Conservation (phyloP, 768 basidiomycete species). For the Lentinus tigrinus region DNA sequence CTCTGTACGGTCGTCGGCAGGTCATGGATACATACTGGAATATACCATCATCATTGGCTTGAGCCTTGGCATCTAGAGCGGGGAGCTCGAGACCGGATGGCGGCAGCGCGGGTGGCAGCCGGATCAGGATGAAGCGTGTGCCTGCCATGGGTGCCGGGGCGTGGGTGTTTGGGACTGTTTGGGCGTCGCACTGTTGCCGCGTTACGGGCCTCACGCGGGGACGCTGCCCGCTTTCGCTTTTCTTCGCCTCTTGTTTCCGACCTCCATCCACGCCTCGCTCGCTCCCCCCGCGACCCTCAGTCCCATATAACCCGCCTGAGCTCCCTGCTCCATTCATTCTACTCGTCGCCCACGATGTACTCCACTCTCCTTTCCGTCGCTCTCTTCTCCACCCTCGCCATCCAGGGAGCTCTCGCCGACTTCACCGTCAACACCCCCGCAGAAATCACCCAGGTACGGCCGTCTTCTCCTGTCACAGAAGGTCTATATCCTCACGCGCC, state of each 20-base stretch:
- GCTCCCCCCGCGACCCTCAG: slow-evolving; percentile 23
- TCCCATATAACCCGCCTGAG: slow-evolving; percentile 23
- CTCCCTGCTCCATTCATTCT: slow-evolving; percentile 30
- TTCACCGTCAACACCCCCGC: slow-evolving; percentile 53
- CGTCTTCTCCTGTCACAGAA: background rate
- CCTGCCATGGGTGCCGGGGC: background rate
- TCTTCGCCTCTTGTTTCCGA: slow-evolving; percentile 23
- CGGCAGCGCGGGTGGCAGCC: background rate
- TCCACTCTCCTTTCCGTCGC: slow-evolving; percentile 74
- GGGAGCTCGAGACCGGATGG: background rate
- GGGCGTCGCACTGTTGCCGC: slow-evolving; percentile 8
- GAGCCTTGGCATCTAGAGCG: slow-evolving; percentile 6
- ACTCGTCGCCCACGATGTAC: slow-evolving; percentile 55
- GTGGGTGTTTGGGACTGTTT: slow-evolving; percentile 18
- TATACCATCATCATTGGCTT: background rate
- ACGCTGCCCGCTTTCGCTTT: slow-evolving; percentile 12
- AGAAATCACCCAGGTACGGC: slow-evolving; percentile 48
- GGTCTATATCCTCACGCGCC: background rate
- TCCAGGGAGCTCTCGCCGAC: slow-evolving; percentile 50
- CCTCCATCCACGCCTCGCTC: slow-evolving; percentile 25
- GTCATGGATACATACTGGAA: background rate
- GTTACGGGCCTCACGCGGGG: slow-evolving; percentile 17
- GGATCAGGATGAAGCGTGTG: background rate
- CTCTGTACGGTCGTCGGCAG: background rate
- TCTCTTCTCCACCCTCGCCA: slow-evolving; percentile 60